These are phyloP conservation scores for Bretschneidera sinensis DNA, from an alignment of 345 rosid genomes.

Conservation along the genomic window DNA sequence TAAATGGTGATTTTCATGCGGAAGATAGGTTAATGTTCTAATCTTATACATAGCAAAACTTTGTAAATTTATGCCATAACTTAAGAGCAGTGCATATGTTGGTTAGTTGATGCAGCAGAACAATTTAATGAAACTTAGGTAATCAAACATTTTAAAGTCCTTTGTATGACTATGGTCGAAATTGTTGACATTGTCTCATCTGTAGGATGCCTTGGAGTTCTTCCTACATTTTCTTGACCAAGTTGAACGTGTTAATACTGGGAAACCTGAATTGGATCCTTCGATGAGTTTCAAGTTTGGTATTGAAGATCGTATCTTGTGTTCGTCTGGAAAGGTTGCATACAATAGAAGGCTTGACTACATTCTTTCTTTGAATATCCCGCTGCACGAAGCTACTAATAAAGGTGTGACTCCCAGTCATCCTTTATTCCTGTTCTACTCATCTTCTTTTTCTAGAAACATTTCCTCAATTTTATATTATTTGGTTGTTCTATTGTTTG, in stretches of 20 bases:
- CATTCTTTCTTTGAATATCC: slow-evolving; percentile 90
- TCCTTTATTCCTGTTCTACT: not conserved
- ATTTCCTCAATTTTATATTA: slow-evolving; percentile 11
- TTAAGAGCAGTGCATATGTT: not conserved
- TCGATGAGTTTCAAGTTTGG: slow-evolving; percentile 94
- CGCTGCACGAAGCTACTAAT: slow-evolving; percentile 81
- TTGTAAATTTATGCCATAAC: not conserved
- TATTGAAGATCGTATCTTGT: slow-evolving; percentile 82
- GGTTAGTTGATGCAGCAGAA: not conserved
- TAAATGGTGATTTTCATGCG: not conserved
- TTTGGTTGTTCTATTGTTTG: slow-evolving; percentile 21
- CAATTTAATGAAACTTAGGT: not conserved
- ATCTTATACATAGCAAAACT: not conserved
- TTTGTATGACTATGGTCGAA: not conserved
- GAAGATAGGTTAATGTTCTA: not conserved
- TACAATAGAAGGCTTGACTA: slow-evolving; percentile 85
- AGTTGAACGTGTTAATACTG: slow-evolving; percentile 74
- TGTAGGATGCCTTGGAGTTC: slow-evolving; percentile 95
- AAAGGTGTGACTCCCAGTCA: slow-evolving; percentile 46
- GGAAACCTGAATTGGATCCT: slow-evolving; percentile 65
- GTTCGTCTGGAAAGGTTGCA: slow-evolving; percentile 91
- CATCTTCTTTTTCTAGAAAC: slow-evolving; percentile 9
- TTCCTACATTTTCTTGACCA: slow-evolving; percentile 89
- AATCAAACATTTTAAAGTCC: not conserved
- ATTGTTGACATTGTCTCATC: not conserved